phyloP scores from a whole-genome alignment of 2,329 filamentous ascomycete genomes.

The Teratosphaeria gauchensis region DNA sequence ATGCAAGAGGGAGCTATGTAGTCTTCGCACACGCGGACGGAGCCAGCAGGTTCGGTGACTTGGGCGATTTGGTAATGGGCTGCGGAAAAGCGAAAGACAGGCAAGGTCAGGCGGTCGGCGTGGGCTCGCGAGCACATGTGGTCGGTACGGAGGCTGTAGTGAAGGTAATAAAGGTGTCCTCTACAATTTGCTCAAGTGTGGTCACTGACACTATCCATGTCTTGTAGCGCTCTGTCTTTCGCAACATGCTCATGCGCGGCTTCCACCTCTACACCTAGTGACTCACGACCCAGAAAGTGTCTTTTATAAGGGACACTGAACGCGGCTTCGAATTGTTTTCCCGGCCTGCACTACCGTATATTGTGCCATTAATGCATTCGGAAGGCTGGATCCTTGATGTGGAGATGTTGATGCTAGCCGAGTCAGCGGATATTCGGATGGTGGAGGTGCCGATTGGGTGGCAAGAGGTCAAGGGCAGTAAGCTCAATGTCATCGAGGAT shows the following conservation, averaged over 20 bases:
- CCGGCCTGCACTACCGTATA: constrained; percentile 71
- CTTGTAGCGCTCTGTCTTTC: constrained; percentile 68
- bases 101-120: constrained; percentile 67
- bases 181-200: neutral
- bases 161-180: constrained; percentile 46
- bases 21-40: constrained; percentile 96
- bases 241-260: constrained; percentile 94
- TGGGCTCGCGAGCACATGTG: constrained; percentile 84
- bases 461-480: constrained; percentile 93
- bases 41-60: constrained; percentile 74
- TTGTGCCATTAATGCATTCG: constrained; percentile 94
- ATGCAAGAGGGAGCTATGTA: constrained; percentile 81
- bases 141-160: constrained; percentile 93
- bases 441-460: constrained; percentile 88
- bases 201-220: constrained; percentile 7
- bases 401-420: constrained; percentile 97
- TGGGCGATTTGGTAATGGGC: constrained; percentile 69
- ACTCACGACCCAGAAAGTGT: constrained; percentile 81
- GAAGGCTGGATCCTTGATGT: constrained; percentile 99
- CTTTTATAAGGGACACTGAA: constrained; percentile 85
- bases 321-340: constrained; percentile 98
- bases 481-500: constrained; percentile 87
- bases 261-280: constrained; percentile 89
- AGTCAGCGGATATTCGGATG: constrained; percentile 82
- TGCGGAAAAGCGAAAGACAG: constrained; percentile 68